Percentiles rank a stretch among this genome's conserved stretches.
These are phyloP conservation scores for Saccharomycopsis synnaedendra DNA, from an alignment of 805 yeast genomes.

Conservation along the genomic window DNA sequence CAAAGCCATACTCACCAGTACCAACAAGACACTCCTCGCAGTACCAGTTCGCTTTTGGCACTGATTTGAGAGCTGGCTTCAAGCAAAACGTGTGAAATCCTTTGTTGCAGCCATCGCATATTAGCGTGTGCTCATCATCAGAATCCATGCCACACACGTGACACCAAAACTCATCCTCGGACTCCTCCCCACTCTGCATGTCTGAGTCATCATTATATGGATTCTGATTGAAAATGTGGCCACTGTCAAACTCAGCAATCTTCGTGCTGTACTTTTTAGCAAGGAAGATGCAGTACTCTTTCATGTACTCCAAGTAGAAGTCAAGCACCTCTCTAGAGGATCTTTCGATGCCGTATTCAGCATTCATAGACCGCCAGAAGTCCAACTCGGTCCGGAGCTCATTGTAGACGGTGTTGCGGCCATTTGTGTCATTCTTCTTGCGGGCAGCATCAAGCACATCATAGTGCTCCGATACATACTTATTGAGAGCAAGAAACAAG, in stretches of 20 bases:
- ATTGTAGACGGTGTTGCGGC: constrained; percentile 5
- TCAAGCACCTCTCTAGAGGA: constrained; percentile 15
- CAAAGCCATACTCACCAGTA: constrained; percentile 82
- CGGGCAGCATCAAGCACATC: constrained; percentile 1
- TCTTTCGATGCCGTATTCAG: constrained; percentile 1
- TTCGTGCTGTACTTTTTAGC: constrained; percentile 16
- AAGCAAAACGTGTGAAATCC: constrained; percentile 61
- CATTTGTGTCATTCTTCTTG: constrained; percentile 14
- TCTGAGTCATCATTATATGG: constrained; percentile 17
- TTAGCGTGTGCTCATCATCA: constrained; percentile 30
- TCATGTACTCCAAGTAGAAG: constrained; percentile 21
- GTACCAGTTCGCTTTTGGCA: constrained; percentile 62
- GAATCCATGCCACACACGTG: constrained; percentile 21
- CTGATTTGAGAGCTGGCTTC: constrained; percentile 36
- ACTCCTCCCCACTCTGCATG: constrained; percentile 13
- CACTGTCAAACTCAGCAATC: constrained; percentile 6
- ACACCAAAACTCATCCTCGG: constrained; percentile 20
- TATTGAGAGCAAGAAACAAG: constrained; percentile 25
- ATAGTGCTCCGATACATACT: constrained; percentile 4
- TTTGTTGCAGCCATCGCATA: constrained; percentile 68
- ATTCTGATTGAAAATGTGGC: constrained; percentile 15
- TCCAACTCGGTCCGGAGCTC: constrained; percentile 15
- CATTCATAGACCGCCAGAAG: constrained; percentile 21
- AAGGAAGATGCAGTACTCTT: constrained; percentile 25
- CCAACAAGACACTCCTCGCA: constrained; percentile 82